Evolutionary conservation across 371 early-diverging fungal genomes (phyloP).

Genomic region (Mucor ambiguus): DNA sequence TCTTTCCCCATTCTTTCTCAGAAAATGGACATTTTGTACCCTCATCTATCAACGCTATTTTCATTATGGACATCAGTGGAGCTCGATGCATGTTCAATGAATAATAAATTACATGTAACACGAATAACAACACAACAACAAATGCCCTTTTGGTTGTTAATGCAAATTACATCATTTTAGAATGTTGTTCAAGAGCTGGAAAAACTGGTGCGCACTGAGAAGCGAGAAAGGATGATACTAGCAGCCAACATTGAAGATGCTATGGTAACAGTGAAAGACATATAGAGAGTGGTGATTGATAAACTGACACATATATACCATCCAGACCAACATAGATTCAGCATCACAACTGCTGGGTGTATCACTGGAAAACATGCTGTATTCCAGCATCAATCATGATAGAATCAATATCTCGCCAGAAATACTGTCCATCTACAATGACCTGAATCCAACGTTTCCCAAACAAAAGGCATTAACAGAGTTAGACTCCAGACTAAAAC

Average conservation of each 20-base stretch:
- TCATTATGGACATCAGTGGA: slow-evolving; percentile 25
- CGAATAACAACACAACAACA: neutral
- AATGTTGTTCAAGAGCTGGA: slow-evolving; percentile 23
- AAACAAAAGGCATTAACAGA: slow-evolving; percentile 23
- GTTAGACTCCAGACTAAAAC: slow-evolving; percentile 22
- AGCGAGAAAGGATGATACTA: slow-evolving; percentile 27
- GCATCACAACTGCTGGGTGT: slow-evolving; percentile 29
- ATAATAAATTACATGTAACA: slow-evolving; percentile 25
- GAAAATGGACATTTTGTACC: slow-evolving; percentile 20
- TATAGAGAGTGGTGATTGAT: neutral
- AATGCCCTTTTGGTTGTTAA: neutral
- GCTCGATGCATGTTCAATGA: slow-evolving; percentile 19
- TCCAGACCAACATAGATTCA: slow-evolving; percentile 23
- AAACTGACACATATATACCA: neutral
- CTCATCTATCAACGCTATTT: slow-evolving; percentile 22
- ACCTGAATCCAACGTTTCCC: slow-evolving; percentile 25
- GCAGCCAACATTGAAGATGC: slow-evolving; percentile 52
- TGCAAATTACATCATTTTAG: slow-evolving; percentile 4
- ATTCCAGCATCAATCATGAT: slow-evolving; percentile 26
- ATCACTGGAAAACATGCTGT: slow-evolving; percentile 26
- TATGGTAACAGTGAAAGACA: slow-evolving; percentile 29
- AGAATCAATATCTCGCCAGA: slow-evolving; percentile 15
- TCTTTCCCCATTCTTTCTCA: slow-evolving; percentile 5
- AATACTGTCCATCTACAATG: slow-evolving; percentile 12
- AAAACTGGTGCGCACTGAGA: slow-evolving; percentile 14